These are phyloP conservation scores for Heliamphora exappendiculata DNA, from an alignment of 148 eudicot genomes.

Conservation along the genomic window DNA sequence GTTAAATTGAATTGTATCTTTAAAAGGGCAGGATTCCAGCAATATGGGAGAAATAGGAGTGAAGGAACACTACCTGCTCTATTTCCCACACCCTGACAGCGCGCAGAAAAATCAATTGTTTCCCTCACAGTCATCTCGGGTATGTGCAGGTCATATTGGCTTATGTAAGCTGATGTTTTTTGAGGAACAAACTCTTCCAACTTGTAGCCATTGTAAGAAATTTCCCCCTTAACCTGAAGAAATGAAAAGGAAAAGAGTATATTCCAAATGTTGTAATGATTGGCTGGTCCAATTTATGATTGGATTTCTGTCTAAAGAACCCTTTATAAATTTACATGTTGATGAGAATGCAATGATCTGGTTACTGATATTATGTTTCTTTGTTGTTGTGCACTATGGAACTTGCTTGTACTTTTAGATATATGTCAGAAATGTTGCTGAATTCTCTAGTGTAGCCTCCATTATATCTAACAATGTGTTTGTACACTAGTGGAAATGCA, in stretches of 20 bases:
- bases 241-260: background rate
- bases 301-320: too few species aligned
- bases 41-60: background rate
- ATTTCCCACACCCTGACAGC: conserved; percentile 73
- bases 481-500: background rate
- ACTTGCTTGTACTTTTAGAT: background rate
- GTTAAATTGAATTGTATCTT: background rate
- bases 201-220: conserved; percentile 65
- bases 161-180: conserved; percentile 71
- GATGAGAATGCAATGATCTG: too few species aligned
- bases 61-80: conserved; percentile 44
- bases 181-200: conserved; percentile 61
- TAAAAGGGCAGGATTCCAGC: background rate
- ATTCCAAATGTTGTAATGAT: background rate
- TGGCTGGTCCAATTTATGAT: background rate
- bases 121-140: conserved; percentile 89
- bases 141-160: conserved; percentile 75
- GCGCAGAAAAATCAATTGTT: conserved; percentile 67
- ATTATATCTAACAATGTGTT: too few species aligned
- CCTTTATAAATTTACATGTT: too few species aligned
- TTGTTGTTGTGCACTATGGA: background rate
- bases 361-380: background rate
- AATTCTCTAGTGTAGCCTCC: too few species aligned
- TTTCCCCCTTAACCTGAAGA: conserved; percentile 52
- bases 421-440: background rate